Base-by-base conservation (phyloP, 225 moss, liverwort and hornwort genomes). In the Pseudisothecium myosuroides region DNA sequence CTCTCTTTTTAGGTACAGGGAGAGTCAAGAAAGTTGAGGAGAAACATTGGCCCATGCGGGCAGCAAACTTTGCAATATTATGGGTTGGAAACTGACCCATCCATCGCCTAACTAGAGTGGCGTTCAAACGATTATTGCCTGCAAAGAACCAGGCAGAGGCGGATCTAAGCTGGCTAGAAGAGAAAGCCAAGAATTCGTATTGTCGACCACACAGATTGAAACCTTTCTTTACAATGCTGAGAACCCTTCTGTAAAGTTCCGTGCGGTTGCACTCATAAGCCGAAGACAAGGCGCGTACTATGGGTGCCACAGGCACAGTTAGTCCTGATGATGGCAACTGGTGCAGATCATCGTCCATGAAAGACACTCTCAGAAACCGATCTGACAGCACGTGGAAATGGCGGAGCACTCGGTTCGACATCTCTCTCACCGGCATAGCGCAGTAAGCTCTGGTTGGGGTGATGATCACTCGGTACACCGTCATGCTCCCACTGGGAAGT, bases 31-130 rank as follows among this genome's bases (percentile, higher is more conserved):
- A 93, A 31, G 98, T 97, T 7, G 96, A 94, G 8, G 98, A 99
- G 78, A 99, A 97, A 56, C 98, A 99, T 59, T 97, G 98, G 31
- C 98, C 98, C 97, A 97, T 97, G 86, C 98, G 92, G 5, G 98
- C 96, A 37, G 98, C 97, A 88, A 87, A 92, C 65, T 96, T 99
- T 5, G 98, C 98, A 26, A 99, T 93, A 79, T 96, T 97, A 8
- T 88, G 89, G 4, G 37, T 87, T 1, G 98, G 98, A 62, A 99
- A 99, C 22, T 76, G 90, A 26, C 98, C 98, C 98, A 99, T 99
- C 98, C 98, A 99, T 23, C 82, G 81, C 63, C 98, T 88, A 45
- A 99, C 95, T 1, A 73, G 14, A 14, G 82, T 17, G 6, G 92
- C 92, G 18, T 87, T 83, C 74, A 93, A 85, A 31, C 56, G 3